These are phyloP conservation scores for Phaseolus lunatus DNA, from an alignment of 306 rosid species.

Conservation along the genomic window DNA sequence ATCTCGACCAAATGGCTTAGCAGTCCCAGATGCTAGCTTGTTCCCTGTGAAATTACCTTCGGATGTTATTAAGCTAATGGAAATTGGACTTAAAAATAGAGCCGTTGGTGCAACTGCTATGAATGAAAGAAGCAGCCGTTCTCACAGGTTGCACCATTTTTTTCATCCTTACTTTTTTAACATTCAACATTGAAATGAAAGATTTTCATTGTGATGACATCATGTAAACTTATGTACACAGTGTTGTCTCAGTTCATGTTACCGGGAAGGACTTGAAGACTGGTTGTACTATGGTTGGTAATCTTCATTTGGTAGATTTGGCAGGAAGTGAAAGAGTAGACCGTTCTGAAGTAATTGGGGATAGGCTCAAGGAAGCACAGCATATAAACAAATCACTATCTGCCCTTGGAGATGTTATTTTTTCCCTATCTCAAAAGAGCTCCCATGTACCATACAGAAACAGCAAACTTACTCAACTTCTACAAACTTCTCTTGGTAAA, in stretches of 20 bases:
- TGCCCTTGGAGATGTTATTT: constrained; percentile 97
- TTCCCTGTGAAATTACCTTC: constrained; percentile 52
- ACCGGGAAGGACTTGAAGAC: constrained; percentile 52
- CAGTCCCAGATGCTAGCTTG: constrained; percentile 62
- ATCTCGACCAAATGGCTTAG: constrained; percentile 52
- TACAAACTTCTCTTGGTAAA: constrained; percentile 88
- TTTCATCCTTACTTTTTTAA: background rate
- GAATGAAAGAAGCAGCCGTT: constrained; percentile 69
- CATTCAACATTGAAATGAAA: constrained; percentile 12
- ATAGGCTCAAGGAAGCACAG: constrained; percentile 93
- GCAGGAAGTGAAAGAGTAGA: constrained; percentile 98
- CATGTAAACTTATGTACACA: constrained; percentile 40
- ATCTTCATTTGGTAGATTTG: constrained; percentile 96
- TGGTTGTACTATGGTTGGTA: constrained; percentile 55
- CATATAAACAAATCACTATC: constrained; percentile 91
- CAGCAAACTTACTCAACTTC: constrained; percentile 99
- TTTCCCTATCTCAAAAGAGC: constrained; percentile 83
- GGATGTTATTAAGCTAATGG: constrained; percentile 56
- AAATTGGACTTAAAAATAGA: constrained; percentile 56
- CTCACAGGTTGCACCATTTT: constrained; percentile 52
- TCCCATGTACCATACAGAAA: constrained; percentile 91
- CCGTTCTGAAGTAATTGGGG: constrained; percentile 91
- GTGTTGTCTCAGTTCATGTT: constrained; percentile 59
- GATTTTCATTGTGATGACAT: constrained; percentile 32
- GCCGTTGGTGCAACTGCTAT: constrained; percentile 57